A percentile compares a stretch with the other conserved stretches of the same genome.
Conservation (phyloP, 306 rosid species). For the Quercus cerris region DNA sequence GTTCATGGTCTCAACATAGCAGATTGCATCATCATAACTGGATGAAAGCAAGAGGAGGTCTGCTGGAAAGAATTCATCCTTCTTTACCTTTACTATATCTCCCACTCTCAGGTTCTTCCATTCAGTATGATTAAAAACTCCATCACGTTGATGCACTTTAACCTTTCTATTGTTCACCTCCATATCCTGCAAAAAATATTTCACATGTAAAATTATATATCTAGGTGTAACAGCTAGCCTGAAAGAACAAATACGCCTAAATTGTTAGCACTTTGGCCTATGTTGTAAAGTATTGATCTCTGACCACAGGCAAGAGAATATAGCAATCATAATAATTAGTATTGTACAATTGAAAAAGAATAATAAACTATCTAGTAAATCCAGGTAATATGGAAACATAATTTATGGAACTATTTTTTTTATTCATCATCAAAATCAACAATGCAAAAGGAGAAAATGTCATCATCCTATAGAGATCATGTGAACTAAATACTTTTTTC, state of each 20-base stretch:
- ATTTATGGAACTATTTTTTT: not conserved
- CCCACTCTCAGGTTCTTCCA: slow-evolving; percentile 95
- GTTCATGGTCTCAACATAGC: slow-evolving; percentile 97
- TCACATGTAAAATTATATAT: slow-evolving; percentile 16
- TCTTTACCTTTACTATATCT: slow-evolving; percentile 71
- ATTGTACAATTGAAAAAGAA: not conserved
- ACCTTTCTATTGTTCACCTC: slow-evolving; percentile 82
- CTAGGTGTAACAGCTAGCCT: not conserved
- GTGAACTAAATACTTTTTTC: slow-evolving; percentile 2
- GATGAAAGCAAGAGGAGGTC: slow-evolving; percentile 89
- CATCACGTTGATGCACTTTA: slow-evolving; percentile 57
- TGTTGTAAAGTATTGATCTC: slow-evolving; percentile 5
- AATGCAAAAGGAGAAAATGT: slow-evolving; percentile 6
- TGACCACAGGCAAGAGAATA: not conserved
- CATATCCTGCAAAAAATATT: slow-evolving; percentile 52
- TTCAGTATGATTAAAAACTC: slow-evolving; percentile 50
- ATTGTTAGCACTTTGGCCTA: not conserved
- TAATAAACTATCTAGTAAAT: not conserved
- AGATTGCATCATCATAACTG: slow-evolving; percentile 79
- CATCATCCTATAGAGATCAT: slow-evolving; percentile 2
- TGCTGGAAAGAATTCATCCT: slow-evolving; percentile 91
- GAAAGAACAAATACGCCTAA: not conserved
- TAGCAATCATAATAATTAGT: not conserved
- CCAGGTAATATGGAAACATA: not conserved
- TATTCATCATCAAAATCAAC: not conserved